These are phyloP conservation scores for Camelina hispida DNA, from an alignment of 345 rosid genomes.

Conservation along the genomic window DNA sequence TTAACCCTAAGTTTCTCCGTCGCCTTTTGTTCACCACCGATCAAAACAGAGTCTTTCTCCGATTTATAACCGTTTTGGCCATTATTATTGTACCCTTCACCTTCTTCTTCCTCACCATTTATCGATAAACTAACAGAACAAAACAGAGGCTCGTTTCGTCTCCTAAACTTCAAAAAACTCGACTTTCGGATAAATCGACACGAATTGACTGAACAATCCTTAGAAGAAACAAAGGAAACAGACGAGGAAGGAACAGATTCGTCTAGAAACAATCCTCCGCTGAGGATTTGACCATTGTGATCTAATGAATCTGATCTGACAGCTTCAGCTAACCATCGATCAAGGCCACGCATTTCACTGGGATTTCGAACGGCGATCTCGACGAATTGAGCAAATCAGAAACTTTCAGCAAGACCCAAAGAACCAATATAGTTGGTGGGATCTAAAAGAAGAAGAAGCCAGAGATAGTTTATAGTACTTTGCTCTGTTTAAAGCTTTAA, in stretches of 20 bases:
- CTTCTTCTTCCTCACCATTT: constrained; percentile 54
- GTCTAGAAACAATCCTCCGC: constrained; percentile 71
- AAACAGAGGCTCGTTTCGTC: constrained; percentile 57
- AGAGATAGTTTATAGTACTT: background rate
- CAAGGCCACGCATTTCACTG: constrained; percentile 55
- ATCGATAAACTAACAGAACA: constrained; percentile 73
- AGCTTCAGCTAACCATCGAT: constrained; percentile 49
- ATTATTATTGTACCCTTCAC: constrained; percentile 45
- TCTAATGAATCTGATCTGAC: constrained; percentile 45
- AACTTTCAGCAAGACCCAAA: constrained; percentile 21
- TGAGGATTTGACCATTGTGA: constrained; percentile 38
- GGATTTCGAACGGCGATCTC: background rate
- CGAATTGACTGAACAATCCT: constrained; percentile 27
- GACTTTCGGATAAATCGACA: constrained; percentile 36
- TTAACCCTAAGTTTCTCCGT: constrained; percentile 27
- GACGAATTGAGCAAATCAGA: constrained; percentile 29
- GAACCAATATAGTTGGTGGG: background rate
- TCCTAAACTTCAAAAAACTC: constrained; percentile 44
- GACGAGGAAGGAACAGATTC: constrained; percentile 52
- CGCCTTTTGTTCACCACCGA: constrained; percentile 3
- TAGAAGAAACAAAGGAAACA: constrained; percentile 43
- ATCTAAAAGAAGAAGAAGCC: constrained; percentile 16
- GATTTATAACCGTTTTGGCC: constrained; percentile 35
- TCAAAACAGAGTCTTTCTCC: constrained; percentile 31
- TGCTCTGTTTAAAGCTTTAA: constrained; percentile 6